Percentiles rank a stretch among this genome's conserved stretches.
These are phyloP conservation scores for Diplodia mutila DNA, from an alignment of 2,329 filamentous ascomycete genomes.

Conservation along the genomic window DNA sequence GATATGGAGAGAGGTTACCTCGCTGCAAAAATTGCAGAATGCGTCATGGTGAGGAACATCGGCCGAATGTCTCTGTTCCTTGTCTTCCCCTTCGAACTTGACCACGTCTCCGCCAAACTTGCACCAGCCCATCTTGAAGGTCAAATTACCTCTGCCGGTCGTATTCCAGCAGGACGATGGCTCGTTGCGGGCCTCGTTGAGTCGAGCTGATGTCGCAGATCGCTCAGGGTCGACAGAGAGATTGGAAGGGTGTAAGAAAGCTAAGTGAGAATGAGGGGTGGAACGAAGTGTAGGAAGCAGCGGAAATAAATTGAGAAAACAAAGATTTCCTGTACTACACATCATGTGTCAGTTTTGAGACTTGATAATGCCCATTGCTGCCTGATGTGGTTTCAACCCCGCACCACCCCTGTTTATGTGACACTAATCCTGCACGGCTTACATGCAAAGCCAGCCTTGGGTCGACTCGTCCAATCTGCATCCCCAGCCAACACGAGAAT, in stretches of 20 bases:
- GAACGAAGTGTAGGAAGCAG: no score
- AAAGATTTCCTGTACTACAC: neutral
- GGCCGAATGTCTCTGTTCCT: neutral
- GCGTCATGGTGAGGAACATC: neutral
- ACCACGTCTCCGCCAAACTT: neutral
- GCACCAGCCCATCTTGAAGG: neutral
- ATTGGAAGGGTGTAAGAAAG: neutral
- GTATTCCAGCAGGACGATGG: neutral
- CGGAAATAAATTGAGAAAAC: no score
- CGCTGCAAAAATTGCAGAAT: neutral
- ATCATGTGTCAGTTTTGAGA: neutral
- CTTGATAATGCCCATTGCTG: neutral
- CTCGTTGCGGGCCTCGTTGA: neutral
- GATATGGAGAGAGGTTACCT: neutral
- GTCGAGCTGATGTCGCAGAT: neutral
- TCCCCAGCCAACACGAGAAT: neutral
- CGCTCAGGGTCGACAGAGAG: neutral
- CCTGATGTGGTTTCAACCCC: neutral
- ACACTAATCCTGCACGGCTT: neutral
- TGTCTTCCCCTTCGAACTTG: neutral
- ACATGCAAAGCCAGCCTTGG: neutral
- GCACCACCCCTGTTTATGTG: neutral
- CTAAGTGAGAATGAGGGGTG: neutral
- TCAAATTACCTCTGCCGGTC: no score
- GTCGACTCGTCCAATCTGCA: neutral